phyloP scores from a whole-genome alignment of 192 early-diverging fungal species.

The Paraglomus brasilianum region DNA sequence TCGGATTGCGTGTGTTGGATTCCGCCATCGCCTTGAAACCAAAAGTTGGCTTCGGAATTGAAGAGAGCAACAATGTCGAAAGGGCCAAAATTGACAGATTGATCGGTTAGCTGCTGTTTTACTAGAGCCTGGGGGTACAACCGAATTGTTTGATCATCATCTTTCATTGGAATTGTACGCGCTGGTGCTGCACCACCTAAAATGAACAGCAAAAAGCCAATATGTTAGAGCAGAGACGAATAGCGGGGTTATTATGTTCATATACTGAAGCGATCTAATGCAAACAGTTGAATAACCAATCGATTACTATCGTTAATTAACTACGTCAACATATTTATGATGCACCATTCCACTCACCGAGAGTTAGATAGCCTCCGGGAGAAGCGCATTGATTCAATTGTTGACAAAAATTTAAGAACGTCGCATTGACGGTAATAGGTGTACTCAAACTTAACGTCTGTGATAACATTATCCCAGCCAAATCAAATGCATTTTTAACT shows the following conservation, averaged over 20 bases:
- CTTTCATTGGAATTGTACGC: slow-evolving; percentile 36
- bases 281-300: no score
- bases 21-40: slow-evolving; percentile 21
- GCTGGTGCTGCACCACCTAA: slow-evolving; percentile 37
- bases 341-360: slow-evolving; percentile 21
- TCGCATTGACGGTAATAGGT: slow-evolving; percentile 39
- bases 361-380: not conserved
- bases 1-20: slow-evolving; percentile 36
- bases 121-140: slow-evolving; percentile 46
- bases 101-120: slow-evolving; percentile 33
- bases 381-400: not conserved
- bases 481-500: slow-evolving; percentile 31
- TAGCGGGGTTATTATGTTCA: no score
- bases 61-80: slow-evolving; percentile 42
- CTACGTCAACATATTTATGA: no score
- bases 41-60: slow-evolving; percentile 38
- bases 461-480: slow-evolving; percentile 36
- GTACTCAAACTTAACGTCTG: slow-evolving; percentile 27
- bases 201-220: not conserved
- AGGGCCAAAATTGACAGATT: slow-evolving; percentile 23
- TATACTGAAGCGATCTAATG: no score
- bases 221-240: no score
- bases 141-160: slow-evolving; percentile 34
- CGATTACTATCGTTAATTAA: no score
- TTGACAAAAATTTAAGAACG: slow-evolving; percentile 40